Base-by-base conservation (phyloP, 179 eudicot genomes). In the Beta corolliflora region DNA sequence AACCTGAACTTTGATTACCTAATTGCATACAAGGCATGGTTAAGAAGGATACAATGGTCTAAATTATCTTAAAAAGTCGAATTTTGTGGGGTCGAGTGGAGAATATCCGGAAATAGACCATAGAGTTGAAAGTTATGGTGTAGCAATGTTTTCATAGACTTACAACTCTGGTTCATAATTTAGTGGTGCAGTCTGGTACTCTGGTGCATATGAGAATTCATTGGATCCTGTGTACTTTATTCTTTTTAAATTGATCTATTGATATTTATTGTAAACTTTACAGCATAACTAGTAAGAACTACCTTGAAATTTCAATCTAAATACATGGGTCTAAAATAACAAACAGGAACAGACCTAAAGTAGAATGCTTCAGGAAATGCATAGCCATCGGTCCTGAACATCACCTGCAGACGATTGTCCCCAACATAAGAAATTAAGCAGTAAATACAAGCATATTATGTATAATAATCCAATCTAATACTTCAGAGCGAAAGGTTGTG, bases 321-420 rank as follows among this genome's bases (percentile, higher is more conserved):
- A 9, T 56, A 14, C 21, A 41, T 53, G 21, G 29, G 31, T 36
- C 23, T 59, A 44, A 73, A 12, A 53, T 5, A 61, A 9, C 12
- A 54, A 14, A 9, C 18, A 36, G 61, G 72, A 82, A 91, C 95
- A 70, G 77, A 97, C 99, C 99, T 89, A n/a, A 97, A 82, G 88
- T 90, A 97, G 86, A 88, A 97, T 55, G 92, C 88, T 86, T 97
- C 99, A 52, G 99, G 98, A 88, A 97, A 97, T n/a, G 92, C 94
- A 52, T 78, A 86, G 79, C 89, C 99, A 85, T 97, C 99, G 44
- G 97, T 92, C 90, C 99, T 97, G 91, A 97, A 94, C 98, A 97
- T 94, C 81, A 97, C 94, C 99, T 97, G 95, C 86, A 83, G 77
- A 74, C 71, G 78, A 86, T 79, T 52, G 81, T 73, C 77, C 65